A percentile compares a stretch with the other conserved stretches of the same genome.
These are phyloP conservation scores for Sistotremastrum niveocremeum DNA, from an alignment of 768 basidiomycete genomes.

Conservation along the genomic window DNA sequence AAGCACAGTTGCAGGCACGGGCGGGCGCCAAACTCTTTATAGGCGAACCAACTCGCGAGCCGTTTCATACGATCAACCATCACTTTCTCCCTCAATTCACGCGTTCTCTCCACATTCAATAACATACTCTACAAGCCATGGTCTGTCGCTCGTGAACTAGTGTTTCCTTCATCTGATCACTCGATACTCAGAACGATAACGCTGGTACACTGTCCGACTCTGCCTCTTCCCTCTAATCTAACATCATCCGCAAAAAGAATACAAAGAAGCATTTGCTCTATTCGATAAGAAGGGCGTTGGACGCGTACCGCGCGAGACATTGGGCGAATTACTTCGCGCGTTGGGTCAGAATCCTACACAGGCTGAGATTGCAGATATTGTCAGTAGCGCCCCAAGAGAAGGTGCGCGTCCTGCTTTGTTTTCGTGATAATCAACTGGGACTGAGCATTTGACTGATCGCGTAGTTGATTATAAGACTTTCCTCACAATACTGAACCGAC, in stretches of 20 bases:
- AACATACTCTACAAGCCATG: too few relatives aligned
- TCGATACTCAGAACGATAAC: conserved; percentile 32
- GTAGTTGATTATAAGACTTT: conserved; percentile 90
- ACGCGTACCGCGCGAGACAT: conserved; percentile 70
- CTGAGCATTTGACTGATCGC: conserved; percentile 6
- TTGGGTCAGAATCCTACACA: conserved; percentile 99
- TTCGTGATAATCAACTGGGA: conserved; percentile 1
- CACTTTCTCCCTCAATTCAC: too few relatives aligned
- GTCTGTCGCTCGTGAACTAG: too few relatives aligned
- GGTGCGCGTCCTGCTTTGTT: conserved; percentile 31
- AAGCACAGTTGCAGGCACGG: too few relatives aligned
- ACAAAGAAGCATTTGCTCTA: conserved; percentile 94
- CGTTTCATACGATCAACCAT: too few relatives aligned
- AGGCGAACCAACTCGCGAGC: too few relatives aligned
- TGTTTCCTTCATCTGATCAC: too few relatives aligned
- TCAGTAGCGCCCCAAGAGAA: conserved; percentile 57
- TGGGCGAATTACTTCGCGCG: conserved; percentile 88
- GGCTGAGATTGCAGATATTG: conserved; percentile 83
- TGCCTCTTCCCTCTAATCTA: not conserved
- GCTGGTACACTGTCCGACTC: conserved; percentile 22
- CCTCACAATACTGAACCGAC: conserved; percentile 80
- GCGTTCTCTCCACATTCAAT: too few relatives aligned
- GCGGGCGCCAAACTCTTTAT: too few relatives aligned
- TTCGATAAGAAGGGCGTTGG: conserved; percentile 97
- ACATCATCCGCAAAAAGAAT: conserved; percentile 39